Evolutionary conservation across 2,329 filamentous ascomycete genomes (phyloP), one percentile per base, ranked within the genome.

Genomic region (Aspergillus viridinutans): DNA sequence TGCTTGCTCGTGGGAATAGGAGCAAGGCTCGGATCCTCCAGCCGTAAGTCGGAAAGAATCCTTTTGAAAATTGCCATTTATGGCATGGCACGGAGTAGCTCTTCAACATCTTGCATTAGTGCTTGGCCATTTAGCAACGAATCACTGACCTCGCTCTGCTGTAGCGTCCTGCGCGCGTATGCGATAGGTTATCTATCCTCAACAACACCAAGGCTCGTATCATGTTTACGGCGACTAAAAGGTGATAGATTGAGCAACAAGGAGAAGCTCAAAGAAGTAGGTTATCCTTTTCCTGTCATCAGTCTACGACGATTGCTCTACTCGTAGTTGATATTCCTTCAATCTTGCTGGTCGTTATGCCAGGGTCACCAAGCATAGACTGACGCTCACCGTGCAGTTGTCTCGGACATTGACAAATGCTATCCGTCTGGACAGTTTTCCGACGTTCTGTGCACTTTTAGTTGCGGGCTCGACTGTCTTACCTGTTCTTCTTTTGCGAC

Each of bases 381-480:
- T 71, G 55, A 70, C 62, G 32, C 45, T 42, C 45, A 45, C n/a
- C 51, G 48, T 56, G 48, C 56, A 81, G 78, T 58, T 80, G 49
- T 61, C 61, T 48, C 66, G 64, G 40, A 69, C 76, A 50, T 63
- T 81, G 32, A 69, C 67, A 40, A 67, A 69, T 58, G 71, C 77
- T 26, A 63, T 79, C 38, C 74, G 74, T 40, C 61, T 76, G 43
- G 74, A 81, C 62, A 76, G 77, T 51, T 83, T 84, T 60, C 79
- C 81, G 35, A 72, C 80, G 3, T 82, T 80, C 58, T 83, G 81
- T 65, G 82, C 76, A 47, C 62, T 77, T 25, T 69, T 83, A 17
- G 73, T 83, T 20, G 81, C 78, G 42, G 80, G 81, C 23, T 81
- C 81, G 53, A 81, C 79, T 17, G 55, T 80, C 51, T 65, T 83